These are phyloP conservation scores for Diutina sp. DNA, from an alignment of 1,139 yeast species.

Conservation along the genomic window DNA sequence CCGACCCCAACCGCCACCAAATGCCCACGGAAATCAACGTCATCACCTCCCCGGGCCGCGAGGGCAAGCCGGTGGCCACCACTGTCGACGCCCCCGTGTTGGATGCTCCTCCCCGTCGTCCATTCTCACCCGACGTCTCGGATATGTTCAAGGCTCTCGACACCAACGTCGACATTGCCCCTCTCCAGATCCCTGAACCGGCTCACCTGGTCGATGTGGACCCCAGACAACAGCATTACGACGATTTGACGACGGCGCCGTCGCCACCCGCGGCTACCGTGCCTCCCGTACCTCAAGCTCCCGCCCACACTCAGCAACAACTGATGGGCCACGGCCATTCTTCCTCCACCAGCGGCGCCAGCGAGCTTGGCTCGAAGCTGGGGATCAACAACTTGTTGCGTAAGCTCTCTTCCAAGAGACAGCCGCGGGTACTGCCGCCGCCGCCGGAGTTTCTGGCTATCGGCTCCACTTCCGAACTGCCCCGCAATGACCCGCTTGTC, in stretches of 20 bases:
- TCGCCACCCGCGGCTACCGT: neutral
- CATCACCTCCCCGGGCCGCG: neutral
- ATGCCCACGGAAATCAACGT: neutral
- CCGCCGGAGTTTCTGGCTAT: neutral
- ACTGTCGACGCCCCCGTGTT: neutral
- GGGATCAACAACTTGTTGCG: conserved; percentile 27
- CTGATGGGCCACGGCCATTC: neutral
- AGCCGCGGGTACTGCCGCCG: conserved; percentile 5
- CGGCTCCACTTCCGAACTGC: conserved; percentile 4
- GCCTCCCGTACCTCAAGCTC: neutral
- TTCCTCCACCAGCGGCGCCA: neutral
- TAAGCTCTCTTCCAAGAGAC: conserved; percentile 23
- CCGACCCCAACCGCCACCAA: neutral
- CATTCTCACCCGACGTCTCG: neutral
- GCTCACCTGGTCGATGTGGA: conserved; percentile 37
- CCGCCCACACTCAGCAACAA: neutral
- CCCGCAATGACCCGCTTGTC: conserved; percentile 11
- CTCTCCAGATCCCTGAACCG: conserved; percentile 46
- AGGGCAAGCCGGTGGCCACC: neutral
- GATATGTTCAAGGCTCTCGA: neutral
- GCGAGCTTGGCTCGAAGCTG: conserved; percentile 6
- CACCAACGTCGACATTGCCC: neutral
- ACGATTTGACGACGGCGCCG: too few species aligned
- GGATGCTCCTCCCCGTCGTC: neutral
- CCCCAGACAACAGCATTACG: neutral